Conservation (phyloP, 2,329 filamentous ascomycete species). For the Rhexocercosporidium sp. region DNA sequence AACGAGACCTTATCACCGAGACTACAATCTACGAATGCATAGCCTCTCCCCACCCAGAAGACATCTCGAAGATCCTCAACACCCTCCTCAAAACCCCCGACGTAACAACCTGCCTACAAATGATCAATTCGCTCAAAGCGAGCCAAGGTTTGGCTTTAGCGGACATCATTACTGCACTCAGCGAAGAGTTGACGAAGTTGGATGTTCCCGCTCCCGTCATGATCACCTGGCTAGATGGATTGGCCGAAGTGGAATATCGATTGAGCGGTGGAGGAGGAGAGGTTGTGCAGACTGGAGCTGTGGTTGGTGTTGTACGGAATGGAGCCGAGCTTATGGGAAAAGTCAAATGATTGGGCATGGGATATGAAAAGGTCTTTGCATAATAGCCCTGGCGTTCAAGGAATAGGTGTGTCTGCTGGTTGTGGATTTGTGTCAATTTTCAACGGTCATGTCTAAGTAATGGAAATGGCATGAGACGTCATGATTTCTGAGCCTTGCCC, state of each 20-base stretch:
- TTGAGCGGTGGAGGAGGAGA: constrained; percentile 88
- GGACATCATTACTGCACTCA: constrained; percentile 87
- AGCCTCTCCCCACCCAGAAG: constrained; percentile 88
- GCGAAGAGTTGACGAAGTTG: constrained; percentile 80
- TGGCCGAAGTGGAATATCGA: constrained; percentile 92
- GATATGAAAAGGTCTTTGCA: constrained; percentile 45
- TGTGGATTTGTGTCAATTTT: neutral
- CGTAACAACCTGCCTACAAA: constrained; percentile 86
- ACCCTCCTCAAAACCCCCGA: constrained; percentile 85
- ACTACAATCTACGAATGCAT: constrained; percentile 97
- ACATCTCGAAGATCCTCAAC: constrained; percentile 82
- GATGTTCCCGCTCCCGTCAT: constrained; percentile 87
- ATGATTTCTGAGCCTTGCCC: neutral
- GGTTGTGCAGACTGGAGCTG: constrained; percentile 85
- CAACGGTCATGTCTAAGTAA: neutral
- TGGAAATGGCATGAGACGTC: neutral
- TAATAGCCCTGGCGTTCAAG: constrained; percentile 16
- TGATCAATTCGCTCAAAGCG: constrained; percentile 85
- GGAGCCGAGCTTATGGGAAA: constrained; percentile 76
- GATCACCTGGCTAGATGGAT: constrained; percentile 87
- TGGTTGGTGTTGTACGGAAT: constrained; percentile 86
- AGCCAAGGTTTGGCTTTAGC: constrained; percentile 87
- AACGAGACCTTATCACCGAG: constrained; percentile 86
- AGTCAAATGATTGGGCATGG: constrained; percentile 23
- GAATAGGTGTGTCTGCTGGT: neutral